phyloP scores from a whole-genome alignment of 2,329 filamentous ascomycete genomes.

The Boeremia lycopersici region DNA sequence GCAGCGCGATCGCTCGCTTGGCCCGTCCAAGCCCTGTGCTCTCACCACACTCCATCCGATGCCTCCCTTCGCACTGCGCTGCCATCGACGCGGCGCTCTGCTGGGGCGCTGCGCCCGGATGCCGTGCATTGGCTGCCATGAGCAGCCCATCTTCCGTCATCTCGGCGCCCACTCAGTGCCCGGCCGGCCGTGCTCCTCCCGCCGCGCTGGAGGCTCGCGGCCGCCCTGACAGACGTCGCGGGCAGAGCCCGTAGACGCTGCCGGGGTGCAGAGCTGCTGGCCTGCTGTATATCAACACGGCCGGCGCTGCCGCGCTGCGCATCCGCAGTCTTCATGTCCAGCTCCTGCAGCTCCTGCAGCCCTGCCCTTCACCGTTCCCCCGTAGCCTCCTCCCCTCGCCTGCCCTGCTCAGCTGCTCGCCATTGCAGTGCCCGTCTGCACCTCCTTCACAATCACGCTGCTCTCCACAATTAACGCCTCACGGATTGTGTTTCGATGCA shows the following conservation, averaged over 20 bases:
- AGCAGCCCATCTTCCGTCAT: conserved; percentile 27
- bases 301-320: conserved; percentile 33
- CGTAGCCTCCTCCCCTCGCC: conserved; percentile 10
- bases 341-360: conserved; percentile 4
- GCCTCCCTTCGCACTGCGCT: conserved; percentile 33
- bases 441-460: conserved; percentile 22
- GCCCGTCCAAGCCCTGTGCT: conserved; percentile 9
- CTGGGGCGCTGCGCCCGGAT: conserved; percentile 32
- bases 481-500: conserved; percentile 45
- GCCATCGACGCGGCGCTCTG: conserved; percentile 24
- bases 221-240: conserved; percentile 30
- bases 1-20: conserved; percentile 31
- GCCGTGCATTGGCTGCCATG: conserved; percentile 36
- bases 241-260: conserved; percentile 27
- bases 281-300: conserved; percentile 34
- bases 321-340: conserved; percentile 11
- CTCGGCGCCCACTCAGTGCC: conserved; percentile 26
- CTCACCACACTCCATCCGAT: conserved; percentile 42
- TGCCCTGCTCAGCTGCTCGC: conserved; percentile 18
- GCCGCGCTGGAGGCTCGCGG: conserved; percentile 27
- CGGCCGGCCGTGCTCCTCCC: conserved; percentile 19
- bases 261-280: conserved; percentile 25
- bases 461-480: conserved; percentile 31
- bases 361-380: conserved; percentile 16
- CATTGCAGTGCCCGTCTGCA: conserved; percentile 30